A percentile compares a stretch with the other conserved stretches of the same genome.
Evolutionary conservation across 202 grass and related monocot genomes (phyloP).

Genomic region (Tripidium arundinaceum): DNA sequence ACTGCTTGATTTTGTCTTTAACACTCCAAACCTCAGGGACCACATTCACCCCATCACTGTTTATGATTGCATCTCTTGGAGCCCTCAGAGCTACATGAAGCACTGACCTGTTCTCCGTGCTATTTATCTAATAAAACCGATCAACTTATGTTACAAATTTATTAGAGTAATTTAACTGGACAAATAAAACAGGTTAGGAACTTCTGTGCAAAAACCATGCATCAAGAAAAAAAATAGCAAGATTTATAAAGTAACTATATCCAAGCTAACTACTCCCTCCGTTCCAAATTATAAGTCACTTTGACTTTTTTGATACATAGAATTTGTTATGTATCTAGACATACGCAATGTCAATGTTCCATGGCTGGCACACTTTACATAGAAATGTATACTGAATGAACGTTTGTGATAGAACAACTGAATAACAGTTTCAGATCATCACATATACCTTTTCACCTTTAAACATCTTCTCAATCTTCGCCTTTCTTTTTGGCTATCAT

Average conservation of each 20-base stretch:
- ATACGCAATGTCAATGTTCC: too few relatives aligned
- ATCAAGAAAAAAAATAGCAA: background rate
- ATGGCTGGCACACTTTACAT: background rate
- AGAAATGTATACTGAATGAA: background rate
- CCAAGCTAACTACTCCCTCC: background rate
- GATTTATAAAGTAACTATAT: background rate
- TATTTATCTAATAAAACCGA: conserved; percentile 77
- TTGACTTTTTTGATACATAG: too few relatives aligned
- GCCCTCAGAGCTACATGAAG: conserved; percentile 87
- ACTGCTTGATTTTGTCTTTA: conserved; percentile 95
- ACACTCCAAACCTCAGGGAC: conserved; percentile 86
- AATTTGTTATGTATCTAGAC: too few relatives aligned
- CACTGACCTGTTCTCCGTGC: conserved; percentile 87
- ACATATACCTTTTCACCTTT: conserved; percentile 56
- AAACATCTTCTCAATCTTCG: conserved; percentile 90
- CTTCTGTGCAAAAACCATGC: conserved; percentile 2
- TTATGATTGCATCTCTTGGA: conserved; percentile 64
- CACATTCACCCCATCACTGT: conserved; percentile 72
- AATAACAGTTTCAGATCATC: background rate
- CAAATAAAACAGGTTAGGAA: background rate
- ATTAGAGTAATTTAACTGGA: background rate
- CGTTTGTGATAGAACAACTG: background rate
- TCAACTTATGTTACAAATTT: background rate
- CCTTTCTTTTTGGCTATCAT: too few relatives aligned
- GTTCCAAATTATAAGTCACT: too few relatives aligned